Evolutionary conservation across 1,139 yeast species (phyloP).

Genomic region (Zygoascus sp.): DNA sequence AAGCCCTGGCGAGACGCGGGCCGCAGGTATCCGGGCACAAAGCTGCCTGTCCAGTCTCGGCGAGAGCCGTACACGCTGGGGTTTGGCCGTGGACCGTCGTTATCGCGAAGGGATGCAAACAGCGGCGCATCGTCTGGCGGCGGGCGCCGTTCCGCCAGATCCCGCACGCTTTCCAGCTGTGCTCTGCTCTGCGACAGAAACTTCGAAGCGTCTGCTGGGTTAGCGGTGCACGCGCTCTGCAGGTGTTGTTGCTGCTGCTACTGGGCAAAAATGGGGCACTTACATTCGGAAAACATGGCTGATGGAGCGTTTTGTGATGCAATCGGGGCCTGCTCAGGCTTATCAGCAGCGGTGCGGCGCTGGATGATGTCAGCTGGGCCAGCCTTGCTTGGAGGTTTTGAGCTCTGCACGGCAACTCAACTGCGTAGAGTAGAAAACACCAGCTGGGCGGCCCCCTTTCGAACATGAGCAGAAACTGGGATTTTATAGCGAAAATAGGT

Average conservation of each 20-base stretch:
- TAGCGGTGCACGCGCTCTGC: neutral
- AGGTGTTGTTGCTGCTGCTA: neutral
- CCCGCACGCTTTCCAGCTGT: constrained; percentile 22
- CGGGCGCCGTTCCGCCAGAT: constrained; percentile 6
- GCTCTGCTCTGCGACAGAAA: constrained; percentile 37
- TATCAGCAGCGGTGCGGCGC: neutral
- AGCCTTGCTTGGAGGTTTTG: too few species aligned
- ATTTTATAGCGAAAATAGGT: constrained; percentile 28
- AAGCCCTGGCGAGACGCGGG: constrained; percentile 1
- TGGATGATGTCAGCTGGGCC: constrained; percentile 3
- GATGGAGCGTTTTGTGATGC: neutral
- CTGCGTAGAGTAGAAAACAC: too few species aligned
- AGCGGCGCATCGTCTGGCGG: constrained; percentile 30
- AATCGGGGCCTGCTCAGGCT: neutral
- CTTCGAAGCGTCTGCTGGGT: constrained; percentile 36
- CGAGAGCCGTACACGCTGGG: constrained; percentile 21
- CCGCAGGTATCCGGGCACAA: constrained; percentile 5
- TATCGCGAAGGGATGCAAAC: constrained; percentile 31
- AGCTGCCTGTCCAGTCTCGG: constrained; percentile 19
- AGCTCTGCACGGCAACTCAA: too few species aligned
- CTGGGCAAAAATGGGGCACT: too few species aligned
- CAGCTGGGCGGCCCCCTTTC: too few species aligned
- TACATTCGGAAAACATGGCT: constrained; percentile 21
- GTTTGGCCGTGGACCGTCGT: constrained; percentile 17
- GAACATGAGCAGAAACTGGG: constrained; percentile 20